Evolutionary conservation across 2,329 filamentous ascomycete genomes (phyloP).

Genomic region (Ophiostoma quercus): DNA sequence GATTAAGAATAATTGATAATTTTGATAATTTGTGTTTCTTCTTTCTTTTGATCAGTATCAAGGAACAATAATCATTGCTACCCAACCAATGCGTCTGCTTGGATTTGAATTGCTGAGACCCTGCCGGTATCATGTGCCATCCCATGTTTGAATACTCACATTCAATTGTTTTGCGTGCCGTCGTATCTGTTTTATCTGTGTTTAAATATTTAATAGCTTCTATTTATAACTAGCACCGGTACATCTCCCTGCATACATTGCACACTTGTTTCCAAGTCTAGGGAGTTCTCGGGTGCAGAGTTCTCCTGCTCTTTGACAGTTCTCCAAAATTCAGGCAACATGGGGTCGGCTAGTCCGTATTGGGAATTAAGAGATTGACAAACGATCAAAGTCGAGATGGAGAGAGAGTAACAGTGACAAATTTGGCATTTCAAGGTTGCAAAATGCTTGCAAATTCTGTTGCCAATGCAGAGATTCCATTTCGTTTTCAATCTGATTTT

Average conservation of each 20-base stretch:
- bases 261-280: conserved; percentile 12
- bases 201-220: too few relatives aligned
- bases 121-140: conserved; percentile 12
- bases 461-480: too few relatives aligned
- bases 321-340: not conserved
- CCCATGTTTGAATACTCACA: not conserved
- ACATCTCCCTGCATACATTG: not conserved
- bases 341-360: not conserved
- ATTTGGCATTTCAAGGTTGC: too few relatives aligned
- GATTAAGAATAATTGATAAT: not conserved
- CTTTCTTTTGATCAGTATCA: not conserved
- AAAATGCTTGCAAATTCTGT: too few relatives aligned
- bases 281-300: conserved; percentile 7
- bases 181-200: not conserved
- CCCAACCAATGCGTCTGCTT: not conserved
- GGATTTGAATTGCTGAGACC: conserved; percentile 1
- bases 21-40: too few relatives aligned
- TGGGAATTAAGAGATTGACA: not conserved
- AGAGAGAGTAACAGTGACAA: not conserved
- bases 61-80: too few relatives aligned
- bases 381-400: not conserved
- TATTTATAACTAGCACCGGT: not conserved
- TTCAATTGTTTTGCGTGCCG: not conserved
- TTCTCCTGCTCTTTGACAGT: not conserved
- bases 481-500: too few relatives aligned